A percentile compares a stretch with the other conserved stretches of the same genome.
Conservation (phyloP, 495 filamentous ascomycete genomes). For the Podospora sp. region DNA sequence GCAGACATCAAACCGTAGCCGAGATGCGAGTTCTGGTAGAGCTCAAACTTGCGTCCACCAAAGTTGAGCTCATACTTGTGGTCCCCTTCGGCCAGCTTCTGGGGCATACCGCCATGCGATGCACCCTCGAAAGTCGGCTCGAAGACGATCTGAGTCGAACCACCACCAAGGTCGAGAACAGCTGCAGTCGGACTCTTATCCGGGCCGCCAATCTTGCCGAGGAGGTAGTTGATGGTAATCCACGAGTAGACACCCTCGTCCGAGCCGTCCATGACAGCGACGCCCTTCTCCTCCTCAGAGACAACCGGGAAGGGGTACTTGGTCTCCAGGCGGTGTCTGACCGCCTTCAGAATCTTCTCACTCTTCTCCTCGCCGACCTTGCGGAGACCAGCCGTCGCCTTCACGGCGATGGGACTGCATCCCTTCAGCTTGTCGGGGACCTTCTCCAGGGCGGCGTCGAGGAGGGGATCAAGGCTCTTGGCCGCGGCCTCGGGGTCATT, state of each 20-base stretch:
- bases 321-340: conserved; percentile 81
- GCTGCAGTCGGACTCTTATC: conserved; percentile 89
- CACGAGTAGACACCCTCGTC: conserved; percentile 98
- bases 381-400: conserved; percentile 92
- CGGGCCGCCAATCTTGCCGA: conserved; percentile 93
- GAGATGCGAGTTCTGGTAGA: conserved; percentile 99
- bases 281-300: conserved; percentile 76
- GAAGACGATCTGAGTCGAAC: conserved; percentile 97
- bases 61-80: conserved; percentile 95
- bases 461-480: conserved; percentile 80
- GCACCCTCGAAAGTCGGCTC: conserved; percentile 85
- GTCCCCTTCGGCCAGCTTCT: conserved; percentile 82
- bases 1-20: conserved; percentile 97
- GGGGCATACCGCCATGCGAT: conserved; percentile 78
- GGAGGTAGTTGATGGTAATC: conserved; percentile 98
- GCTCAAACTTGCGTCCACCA: conserved; percentile 83
- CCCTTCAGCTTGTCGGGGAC: conserved; percentile 85
- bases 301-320: conserved; percentile 93
- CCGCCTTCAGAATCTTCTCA: conserved; percentile 80
- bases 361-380: conserved; percentile 81
- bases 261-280: conserved; percentile 93
- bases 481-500: conserved; percentile 85
- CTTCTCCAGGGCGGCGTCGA: conserved; percentile 78
- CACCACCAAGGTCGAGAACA: conserved; percentile 93
- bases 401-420: conserved; percentile 91